These are phyloP conservation scores for Glebionis coronaria DNA, from an alignment of 129 eudicot species.

Conservation along the genomic window DNA sequence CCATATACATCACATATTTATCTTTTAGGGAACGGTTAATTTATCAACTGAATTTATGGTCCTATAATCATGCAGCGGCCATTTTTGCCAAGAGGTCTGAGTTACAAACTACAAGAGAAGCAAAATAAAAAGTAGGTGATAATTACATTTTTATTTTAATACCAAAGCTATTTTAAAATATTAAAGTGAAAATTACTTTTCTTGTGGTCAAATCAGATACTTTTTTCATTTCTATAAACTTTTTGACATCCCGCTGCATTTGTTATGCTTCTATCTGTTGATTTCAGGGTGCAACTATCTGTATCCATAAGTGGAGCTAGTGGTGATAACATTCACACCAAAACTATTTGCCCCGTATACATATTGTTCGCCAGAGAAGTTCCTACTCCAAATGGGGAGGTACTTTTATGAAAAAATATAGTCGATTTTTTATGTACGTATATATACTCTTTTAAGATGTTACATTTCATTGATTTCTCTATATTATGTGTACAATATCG, in stretches of 20 bases:
- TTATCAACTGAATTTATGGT: not conserved
- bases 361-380: constrained; percentile 42
- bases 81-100: constrained; percentile 75
- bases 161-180: constrained; percentile 2
- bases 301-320: constrained; percentile 53
- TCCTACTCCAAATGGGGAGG: constrained; percentile 51
- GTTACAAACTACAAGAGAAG: constrained; percentile 72
- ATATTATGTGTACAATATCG: constrained; percentile 20
- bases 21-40: too few species aligned
- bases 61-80: constrained; percentile 59
- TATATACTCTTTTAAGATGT: not conserved
- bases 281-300: constrained; percentile 61
- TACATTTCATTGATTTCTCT: constrained; percentile 23
- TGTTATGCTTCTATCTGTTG: too few species aligned
- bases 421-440: not conserved
- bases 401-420: constrained; percentile 15
- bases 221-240: constrained; percentile 1
- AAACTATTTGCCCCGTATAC: constrained; percentile 61
- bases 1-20: not conserved
- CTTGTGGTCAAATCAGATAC: not conserved
- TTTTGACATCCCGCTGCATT: not conserved
- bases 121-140: constrained; percentile 57
- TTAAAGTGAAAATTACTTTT: not conserved
- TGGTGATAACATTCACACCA: constrained; percentile 40
- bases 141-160: not conserved